phyloP scores from a whole-genome alignment of 2,329 filamentous ascomycete species.

The Lecanoromycetidae sp. region DNA sequence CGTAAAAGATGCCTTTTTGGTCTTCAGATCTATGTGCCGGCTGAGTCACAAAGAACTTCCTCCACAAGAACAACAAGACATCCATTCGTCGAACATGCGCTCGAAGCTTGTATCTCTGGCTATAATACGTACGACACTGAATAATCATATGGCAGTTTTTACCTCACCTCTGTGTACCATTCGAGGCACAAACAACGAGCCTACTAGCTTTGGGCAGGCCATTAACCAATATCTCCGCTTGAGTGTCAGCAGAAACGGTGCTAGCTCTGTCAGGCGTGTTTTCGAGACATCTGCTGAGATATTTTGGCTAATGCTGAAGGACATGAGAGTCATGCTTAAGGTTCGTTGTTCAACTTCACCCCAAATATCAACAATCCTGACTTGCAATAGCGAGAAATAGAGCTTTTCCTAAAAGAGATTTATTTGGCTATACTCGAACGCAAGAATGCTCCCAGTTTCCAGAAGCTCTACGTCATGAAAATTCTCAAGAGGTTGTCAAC shows the following conservation, averaged over 20 bases:
- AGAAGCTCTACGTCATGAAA: constrained; percentile 84
- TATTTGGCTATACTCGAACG: constrained; percentile 87
- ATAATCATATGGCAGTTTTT: constrained; percentile 86
- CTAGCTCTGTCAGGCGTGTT: constrained; percentile 79
- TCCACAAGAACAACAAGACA: constrained; percentile 81
- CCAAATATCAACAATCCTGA: not conserved
- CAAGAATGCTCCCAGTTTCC: constrained; percentile 70
- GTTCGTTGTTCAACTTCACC: constrained; percentile 37
- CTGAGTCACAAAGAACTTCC: constrained; percentile 84
- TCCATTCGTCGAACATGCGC: constrained; percentile 90
- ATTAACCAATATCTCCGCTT: constrained; percentile 95
- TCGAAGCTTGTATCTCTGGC: constrained; percentile 93
- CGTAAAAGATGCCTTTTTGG: constrained; percentile 90
- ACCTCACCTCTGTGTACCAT: constrained; percentile 87
- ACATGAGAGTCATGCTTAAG: constrained; percentile 89
- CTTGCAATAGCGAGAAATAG: constrained; percentile 68
- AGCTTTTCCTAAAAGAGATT: constrained; percentile 95
- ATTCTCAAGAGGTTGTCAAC: constrained; percentile 72
- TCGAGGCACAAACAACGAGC: constrained; percentile 66
- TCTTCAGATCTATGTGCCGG: constrained; percentile 96
- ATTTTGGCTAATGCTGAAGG: constrained; percentile 94
- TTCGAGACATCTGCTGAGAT: constrained; percentile 96
- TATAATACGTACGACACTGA: constrained; percentile 86
- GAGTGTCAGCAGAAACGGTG: constrained; percentile 86
- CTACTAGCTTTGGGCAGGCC: constrained; percentile 83